phyloP scores from a whole-genome alignment of 371 early-diverging fungal genomes.

The Batkoa obscura region DNA sequence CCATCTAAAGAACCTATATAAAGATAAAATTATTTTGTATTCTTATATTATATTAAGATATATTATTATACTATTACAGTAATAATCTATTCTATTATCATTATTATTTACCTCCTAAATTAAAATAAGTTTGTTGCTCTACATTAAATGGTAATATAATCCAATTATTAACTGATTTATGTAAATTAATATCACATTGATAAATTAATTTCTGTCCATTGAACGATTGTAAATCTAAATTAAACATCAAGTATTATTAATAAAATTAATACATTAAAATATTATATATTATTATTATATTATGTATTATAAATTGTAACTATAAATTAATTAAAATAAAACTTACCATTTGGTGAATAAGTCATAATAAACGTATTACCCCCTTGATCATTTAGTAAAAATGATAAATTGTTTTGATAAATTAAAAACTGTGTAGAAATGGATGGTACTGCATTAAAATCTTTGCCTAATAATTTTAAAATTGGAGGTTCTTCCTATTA shows the following conservation, averaged over 20 bases:
- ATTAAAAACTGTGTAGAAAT: constrained; percentile 59
- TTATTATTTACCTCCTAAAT: constrained; percentile 3
- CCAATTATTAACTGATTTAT: constrained; percentile 44
- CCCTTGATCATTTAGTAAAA: constrained; percentile 66
- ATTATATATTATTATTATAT: constrained; percentile 10
- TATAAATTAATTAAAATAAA: constrained; percentile 1
- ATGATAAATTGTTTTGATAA: constrained; percentile 43
- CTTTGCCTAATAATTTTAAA: constrained; percentile 74
- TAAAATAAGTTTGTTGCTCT: constrained; percentile 12
- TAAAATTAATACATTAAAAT: no score
- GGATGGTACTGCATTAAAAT: constrained; percentile 45
- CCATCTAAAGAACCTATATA: constrained; percentile 42
- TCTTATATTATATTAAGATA: background rate
- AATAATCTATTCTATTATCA: background rate
- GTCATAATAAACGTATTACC: constrained; percentile 64
- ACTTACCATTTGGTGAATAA: constrained; percentile 67
- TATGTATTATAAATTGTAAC: constrained; percentile 10
- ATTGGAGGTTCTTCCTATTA: constrained; percentile 71
- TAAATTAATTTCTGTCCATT: constrained; percentile 78
- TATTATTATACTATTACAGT: constrained; percentile 1
- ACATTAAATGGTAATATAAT: constrained; percentile 25
- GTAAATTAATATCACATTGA: constrained; percentile 73
- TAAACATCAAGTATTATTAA: no score
- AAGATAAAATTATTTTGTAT: background rate
- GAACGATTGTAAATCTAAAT: constrained; percentile 34